Evolutionary conservation across 441 rosid species (phyloP), one percentile per base, ranked within the genome.

Genomic region (Capsella rubella): DNA sequence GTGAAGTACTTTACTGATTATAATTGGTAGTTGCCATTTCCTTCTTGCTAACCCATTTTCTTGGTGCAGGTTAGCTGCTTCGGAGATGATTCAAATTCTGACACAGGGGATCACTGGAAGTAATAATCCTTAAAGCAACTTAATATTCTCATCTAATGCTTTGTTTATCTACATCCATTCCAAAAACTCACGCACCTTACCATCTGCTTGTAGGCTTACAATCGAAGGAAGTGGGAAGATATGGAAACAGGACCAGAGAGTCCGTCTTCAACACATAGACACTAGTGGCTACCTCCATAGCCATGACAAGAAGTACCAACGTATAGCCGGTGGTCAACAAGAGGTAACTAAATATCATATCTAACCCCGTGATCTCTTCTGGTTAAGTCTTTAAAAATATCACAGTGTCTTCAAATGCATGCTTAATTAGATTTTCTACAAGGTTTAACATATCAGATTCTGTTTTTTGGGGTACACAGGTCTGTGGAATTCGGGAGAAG

Each of bases 301-400:
- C 73, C 99, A 95, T 65, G 90, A 90, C 88, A 95, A 93, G 87
- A 95, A 90, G 78, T 93, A 93, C 86, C 84, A 89, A 74, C 84
- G 97, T 21, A 91, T 93, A 63, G 98, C 98, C 57, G 99, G 99
- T 62, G 98, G 97, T n/a, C 99, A 95, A 79, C 99, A 95, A 78
- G 99, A 95, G 97, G 98, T 93, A 73, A 80, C 6, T 3, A 21
- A 59, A 51, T 10, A 10, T 21, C 35, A 49, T 16, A 54, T 40
- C 29, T 4, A 49, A 14, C 8, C 10, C 40, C 28, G 0, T 14
- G 27, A 58, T 49, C 47, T 43, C 14, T 16, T 16, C 18, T 16
- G 18, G 18, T 16, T 16, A 16, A 16, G 45, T 69, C 15, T 69
- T 31, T 6, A n/a, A 75, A 75, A 50, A 14, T 15, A 16, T 16